A percentile compares a stretch with the other conserved stretches of the same genome.
Conservation (phyloP, 2,329 filamentous ascomycete species). For the Sclerotinia minor region DNA sequence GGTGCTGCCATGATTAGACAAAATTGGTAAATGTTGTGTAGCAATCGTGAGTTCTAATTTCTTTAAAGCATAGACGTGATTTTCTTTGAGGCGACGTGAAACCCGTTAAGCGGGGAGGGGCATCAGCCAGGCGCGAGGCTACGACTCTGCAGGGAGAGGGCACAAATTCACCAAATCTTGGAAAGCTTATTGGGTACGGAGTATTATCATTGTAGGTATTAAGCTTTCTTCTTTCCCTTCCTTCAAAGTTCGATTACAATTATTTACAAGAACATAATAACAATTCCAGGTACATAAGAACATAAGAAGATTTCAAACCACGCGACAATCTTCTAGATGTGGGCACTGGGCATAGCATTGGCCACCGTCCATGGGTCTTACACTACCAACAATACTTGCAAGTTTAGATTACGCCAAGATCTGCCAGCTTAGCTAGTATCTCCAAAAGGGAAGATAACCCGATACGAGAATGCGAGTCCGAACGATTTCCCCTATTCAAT, state of each 20-base stretch:
- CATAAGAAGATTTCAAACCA: not conserved
- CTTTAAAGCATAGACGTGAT: not conserved
- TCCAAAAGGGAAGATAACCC: not conserved
- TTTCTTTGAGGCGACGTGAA: not conserved
- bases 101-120: not conserved
- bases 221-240: not conserved
- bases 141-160: not conserved
- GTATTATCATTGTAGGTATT: no score
- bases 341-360: not conserved
- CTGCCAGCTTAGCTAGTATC: not conserved
- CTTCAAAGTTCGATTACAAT: not conserved
- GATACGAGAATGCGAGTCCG: constrained; percentile 6
- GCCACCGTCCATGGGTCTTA: no score
- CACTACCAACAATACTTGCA: not conserved
- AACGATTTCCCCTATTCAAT: not conserved
- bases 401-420: constrained; percentile 8
- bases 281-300: not conserved
- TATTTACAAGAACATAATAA: not conserved
- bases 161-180: not conserved
- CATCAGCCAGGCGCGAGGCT: constrained; percentile 2
- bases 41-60: constrained; percentile 23
- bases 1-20: constrained; percentile 25
- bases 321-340: not conserved
- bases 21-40: not conserved
- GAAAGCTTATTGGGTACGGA: no score